Evolutionary conservation across 371 early-diverging fungal species (phyloP).

Genomic region (Homolaphlyctis polyrhiza): DNA sequence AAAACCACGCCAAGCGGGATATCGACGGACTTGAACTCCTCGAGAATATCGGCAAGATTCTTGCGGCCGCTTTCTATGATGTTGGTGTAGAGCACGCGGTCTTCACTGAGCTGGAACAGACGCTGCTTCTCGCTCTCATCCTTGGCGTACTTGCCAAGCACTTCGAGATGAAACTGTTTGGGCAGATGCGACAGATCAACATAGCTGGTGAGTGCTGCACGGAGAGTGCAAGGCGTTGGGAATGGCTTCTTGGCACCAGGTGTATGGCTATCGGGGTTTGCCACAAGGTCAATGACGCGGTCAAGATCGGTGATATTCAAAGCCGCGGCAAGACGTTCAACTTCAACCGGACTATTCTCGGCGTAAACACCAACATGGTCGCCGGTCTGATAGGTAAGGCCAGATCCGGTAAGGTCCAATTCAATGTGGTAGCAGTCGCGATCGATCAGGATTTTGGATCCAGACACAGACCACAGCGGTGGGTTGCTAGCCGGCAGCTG

Average conservation of each 20-base stretch:
- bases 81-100: slow-evolving; percentile 31
- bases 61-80: slow-evolving; percentile 34
- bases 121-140: slow-evolving; percentile 22
- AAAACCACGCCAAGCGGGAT: slow-evolving; percentile 48
- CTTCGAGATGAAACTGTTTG: slow-evolving; percentile 47
- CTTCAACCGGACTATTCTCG: slow-evolving; percentile 73
- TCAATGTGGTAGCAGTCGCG: slow-evolving; percentile 91
- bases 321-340: slow-evolving; percentile 39
- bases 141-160: slow-evolving; percentile 38
- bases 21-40: slow-evolving; percentile 32
- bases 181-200: slow-evolving; percentile 76
- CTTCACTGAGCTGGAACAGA: slow-evolving; percentile 31
- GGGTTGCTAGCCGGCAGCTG: slow-evolving; percentile 10
- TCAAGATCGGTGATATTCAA: slow-evolving; percentile 64
- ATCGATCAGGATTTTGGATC: slow-evolving; percentile 35
- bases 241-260: slow-evolving; percentile 57
- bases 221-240: slow-evolving; percentile 77
- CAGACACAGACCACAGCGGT: slow-evolving; percentile 6
- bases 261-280: slow-evolving; percentile 25
- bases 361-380: slow-evolving; percentile 96
- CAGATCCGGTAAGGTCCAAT: slow-evolving; percentile 74
- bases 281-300: slow-evolving; percentile 22
- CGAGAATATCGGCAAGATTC: slow-evolving; percentile 35
- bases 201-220: slow-evolving; percentile 84
- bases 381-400: slow-evolving; percentile 81